A percentile compares a stretch with the other conserved stretches of the same genome.
These are phyloP conservation scores for Lavandula angustifolia DNA, from an alignment of 257 asterid species.

Conservation along the genomic window DNA sequence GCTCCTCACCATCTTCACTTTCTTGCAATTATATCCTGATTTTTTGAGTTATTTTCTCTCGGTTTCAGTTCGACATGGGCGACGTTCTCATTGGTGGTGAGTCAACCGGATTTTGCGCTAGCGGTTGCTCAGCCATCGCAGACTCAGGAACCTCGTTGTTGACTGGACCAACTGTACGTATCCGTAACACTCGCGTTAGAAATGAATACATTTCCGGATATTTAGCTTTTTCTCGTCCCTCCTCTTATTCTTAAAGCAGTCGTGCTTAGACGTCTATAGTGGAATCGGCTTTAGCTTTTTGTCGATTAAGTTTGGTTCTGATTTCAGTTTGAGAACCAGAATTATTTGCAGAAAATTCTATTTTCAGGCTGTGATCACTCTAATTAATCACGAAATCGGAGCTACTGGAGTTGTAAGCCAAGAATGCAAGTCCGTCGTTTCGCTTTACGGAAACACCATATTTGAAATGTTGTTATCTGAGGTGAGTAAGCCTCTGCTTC, in stretches of 20 bases:
- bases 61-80: conserved; percentile 77
- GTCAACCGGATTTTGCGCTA: conserved; percentile 73
- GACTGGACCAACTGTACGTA: conserved; percentile 93
- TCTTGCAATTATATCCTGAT: conserved; percentile 15
- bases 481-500: conserved; percentile 39
- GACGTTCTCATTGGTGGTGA: conserved; percentile 74
- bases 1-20: not conserved
- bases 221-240: not conserved
- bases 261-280: not conserved
- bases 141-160: conserved; percentile 93
- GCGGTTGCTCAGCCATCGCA: conserved; percentile 89
- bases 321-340: conserved; percentile 6
- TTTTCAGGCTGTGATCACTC: conserved; percentile 63
- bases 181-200: not conserved
- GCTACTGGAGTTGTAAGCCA: conserved; percentile 86
- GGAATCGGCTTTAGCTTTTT: not conserved
- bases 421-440: conserved; percentile 76
- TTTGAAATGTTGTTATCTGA: conserved; percentile 59
- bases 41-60: conserved; percentile 19
- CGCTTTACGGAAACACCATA: conserved; percentile 66
- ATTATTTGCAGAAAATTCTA: not conserved
- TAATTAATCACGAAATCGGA: conserved; percentile 89
- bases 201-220: not conserved
- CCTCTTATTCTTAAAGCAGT: not conserved
- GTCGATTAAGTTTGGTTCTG: not conserved